These are phyloP conservation scores for Aechmea fasciata DNA, from an alignment of 176 grass and related monocot species.

Conservation along the genomic window DNA sequence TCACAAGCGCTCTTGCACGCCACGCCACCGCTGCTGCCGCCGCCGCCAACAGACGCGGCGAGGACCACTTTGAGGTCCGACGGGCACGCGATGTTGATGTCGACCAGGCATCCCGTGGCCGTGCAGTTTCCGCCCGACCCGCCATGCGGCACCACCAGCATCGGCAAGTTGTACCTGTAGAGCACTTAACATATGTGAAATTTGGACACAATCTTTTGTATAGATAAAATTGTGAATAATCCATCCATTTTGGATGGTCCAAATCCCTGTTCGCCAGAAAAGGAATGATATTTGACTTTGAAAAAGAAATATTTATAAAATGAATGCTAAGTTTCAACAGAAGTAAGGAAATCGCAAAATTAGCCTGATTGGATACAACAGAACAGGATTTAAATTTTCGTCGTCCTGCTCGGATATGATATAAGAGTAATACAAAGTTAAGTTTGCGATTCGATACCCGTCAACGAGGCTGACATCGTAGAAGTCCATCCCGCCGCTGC, in stretches of 20 bases:
- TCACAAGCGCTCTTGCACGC: constrained; percentile 57
- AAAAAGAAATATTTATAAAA: too few relatives aligned
- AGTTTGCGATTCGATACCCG: constrained; percentile 2
- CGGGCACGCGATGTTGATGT: constrained; percentile 60
- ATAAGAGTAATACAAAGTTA: too few relatives aligned
- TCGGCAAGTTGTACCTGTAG: constrained; percentile 60
- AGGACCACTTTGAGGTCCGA: constrained; percentile 33
- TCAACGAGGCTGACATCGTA: constrained; percentile 91
- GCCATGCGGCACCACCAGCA: constrained; percentile 45
- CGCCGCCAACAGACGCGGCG: constrained; percentile 8
- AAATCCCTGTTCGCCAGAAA: too few relatives aligned
- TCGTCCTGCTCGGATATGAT: too few relatives aligned
- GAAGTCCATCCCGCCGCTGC: constrained; percentile 49
- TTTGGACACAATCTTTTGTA: too few relatives aligned
- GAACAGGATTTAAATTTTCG: too few relatives aligned
- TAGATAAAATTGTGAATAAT: too few relatives aligned
- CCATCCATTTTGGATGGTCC: too few relatives aligned
- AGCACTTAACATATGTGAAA: constrained; percentile 1
- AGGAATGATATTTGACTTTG: too few relatives aligned
- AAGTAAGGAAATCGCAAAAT: too few relatives aligned
- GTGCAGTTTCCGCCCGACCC: constrained; percentile 28
- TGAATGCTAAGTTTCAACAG: too few relatives aligned
- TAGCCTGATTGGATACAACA: too few relatives aligned
- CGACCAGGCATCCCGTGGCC: constrained; percentile 55
- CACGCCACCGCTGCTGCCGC: constrained; percentile 3